These are phyloP conservation scores for Umbelopsis vinacea DNA, from an alignment of 192 early-diverging fungal species.

Conservation along the genomic window DNA sequence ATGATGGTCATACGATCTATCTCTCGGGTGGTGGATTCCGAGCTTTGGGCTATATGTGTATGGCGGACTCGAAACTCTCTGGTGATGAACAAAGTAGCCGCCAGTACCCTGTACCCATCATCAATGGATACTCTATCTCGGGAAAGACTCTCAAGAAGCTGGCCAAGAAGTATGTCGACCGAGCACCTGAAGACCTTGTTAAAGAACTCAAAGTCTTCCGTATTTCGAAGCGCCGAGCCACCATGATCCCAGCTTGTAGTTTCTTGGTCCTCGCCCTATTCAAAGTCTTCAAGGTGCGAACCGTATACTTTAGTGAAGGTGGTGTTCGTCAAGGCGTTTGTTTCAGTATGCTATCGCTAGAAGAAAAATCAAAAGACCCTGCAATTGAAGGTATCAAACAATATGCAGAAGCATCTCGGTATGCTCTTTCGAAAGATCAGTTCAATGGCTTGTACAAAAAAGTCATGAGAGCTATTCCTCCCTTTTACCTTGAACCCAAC, in stretches of 20 bases:
- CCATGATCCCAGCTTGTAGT: conserved; percentile 57
- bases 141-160: conserved; percentile 43
- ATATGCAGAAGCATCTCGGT: conserved; percentile 36
- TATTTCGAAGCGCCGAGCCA: conserved; percentile 57
- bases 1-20: conserved; percentile 49
- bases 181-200: conserved; percentile 34
- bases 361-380: conserved; percentile 53
- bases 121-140: conserved; percentile 55
- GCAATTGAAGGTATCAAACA: conserved; percentile 45
- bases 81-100: not conserved
- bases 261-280: conserved; percentile 52
- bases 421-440: conserved; percentile 34
- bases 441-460: conserved; percentile 32
- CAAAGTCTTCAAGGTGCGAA: conserved; percentile 42
- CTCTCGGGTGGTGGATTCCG: conserved; percentile 61
- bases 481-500: conserved; percentile 29
- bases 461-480: conserved; percentile 33
- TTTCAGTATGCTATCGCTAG: conserved; percentile 41
- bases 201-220: conserved; percentile 48
- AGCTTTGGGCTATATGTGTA: conserved; percentile 57
- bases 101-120: conserved; percentile 56
- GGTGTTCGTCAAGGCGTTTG: conserved; percentile 63
- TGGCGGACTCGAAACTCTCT: conserved; percentile 38
- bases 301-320: conserved; percentile 59
- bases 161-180: conserved; percentile 40